These are phyloP conservation scores for Fusarium pseudoanthophilum DNA, from an alignment of 2,329 filamentous ascomycete genomes.

Conservation along the genomic window DNA sequence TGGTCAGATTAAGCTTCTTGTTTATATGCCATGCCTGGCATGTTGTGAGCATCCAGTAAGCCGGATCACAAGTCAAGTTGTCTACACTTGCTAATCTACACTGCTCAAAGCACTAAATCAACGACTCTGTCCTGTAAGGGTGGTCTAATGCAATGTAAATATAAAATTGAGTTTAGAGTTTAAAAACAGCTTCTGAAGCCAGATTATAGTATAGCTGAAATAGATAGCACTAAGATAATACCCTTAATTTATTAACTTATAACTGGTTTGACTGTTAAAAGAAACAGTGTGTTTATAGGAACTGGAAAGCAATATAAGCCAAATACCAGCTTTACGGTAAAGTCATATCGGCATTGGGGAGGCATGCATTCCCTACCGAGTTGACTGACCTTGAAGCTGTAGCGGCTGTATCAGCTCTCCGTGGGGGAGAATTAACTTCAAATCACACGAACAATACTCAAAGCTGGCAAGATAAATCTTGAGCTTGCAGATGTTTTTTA, in stretches of 20 bases:
- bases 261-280: not conserved
- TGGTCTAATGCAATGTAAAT: accelerated
- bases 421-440: not conserved
- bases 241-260: not conserved
- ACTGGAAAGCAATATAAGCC: not conserved
- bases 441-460: too few relatives aligned
- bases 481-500: not conserved
- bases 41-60: too few relatives aligned
- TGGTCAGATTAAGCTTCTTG: accelerated
- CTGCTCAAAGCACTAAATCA: accelerated
- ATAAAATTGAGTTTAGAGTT: accelerated
- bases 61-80: not conserved
- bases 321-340: accelerated
- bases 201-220: accelerated
- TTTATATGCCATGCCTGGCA: too few relatives aligned
- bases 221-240: accelerated
- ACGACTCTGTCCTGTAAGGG: not conserved
- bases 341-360: too few relatives aligned
- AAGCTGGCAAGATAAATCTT: too few relatives aligned
- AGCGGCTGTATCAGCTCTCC: not conserved
- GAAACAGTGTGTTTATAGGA: not conserved
- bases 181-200: too few relatives aligned
- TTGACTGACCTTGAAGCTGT: not conserved
- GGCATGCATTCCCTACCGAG: too few relatives aligned
- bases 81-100: not conserved